phyloP scores from a whole-genome alignment of 2,329 filamentous ascomycete species.

The Epichloe scottii region DNA sequence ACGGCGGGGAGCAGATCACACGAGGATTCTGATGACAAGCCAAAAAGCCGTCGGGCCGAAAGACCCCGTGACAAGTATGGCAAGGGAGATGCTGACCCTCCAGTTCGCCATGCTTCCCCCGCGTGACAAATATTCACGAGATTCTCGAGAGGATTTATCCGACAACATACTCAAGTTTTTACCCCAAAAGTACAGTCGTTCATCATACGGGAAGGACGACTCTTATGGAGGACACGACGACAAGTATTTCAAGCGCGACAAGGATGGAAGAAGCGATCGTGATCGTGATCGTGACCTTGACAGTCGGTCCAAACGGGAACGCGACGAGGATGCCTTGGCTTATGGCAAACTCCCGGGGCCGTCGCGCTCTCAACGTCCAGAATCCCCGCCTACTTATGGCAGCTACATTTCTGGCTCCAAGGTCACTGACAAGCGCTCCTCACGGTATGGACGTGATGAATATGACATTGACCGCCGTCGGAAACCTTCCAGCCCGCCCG shows the following conservation, averaged over 20 bases:
- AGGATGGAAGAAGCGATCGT: conserved; percentile 16
- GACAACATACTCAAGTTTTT: conserved; percentile 31
- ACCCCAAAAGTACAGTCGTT: conserved; percentile 34
- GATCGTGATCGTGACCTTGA: conserved; percentile 5
- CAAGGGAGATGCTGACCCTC: conserved; percentile 9
- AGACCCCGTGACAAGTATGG: background rate
- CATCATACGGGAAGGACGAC: conserved; percentile 17
- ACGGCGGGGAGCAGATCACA: conserved; percentile 9
- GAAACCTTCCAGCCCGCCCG: conserved; percentile 6
- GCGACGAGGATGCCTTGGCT: conserved; percentile 34
- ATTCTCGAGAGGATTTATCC: conserved; percentile 12
- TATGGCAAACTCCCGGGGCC: conserved; percentile 29
- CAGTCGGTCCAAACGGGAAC: conserved; percentile 10
- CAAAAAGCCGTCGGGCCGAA: background rate
- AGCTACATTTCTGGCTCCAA: conserved; percentile 14
- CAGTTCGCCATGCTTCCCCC: conserved; percentile 9
- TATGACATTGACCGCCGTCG: conserved; percentile 2
- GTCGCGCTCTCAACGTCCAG: conserved; percentile 12
- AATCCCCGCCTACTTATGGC: conserved; percentile 16
- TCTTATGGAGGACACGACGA: conserved; percentile 4
- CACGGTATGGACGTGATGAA: conserved; percentile 9
- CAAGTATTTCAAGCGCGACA: conserved; percentile 7
- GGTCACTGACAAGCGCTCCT: conserved; percentile 12
- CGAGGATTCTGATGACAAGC: background rate
- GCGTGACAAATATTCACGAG: conserved; percentile 9